Evolutionary conservation across 768 basidiomycete species (phyloP).

Genomic region (Leccinum incarnatum): DNA sequence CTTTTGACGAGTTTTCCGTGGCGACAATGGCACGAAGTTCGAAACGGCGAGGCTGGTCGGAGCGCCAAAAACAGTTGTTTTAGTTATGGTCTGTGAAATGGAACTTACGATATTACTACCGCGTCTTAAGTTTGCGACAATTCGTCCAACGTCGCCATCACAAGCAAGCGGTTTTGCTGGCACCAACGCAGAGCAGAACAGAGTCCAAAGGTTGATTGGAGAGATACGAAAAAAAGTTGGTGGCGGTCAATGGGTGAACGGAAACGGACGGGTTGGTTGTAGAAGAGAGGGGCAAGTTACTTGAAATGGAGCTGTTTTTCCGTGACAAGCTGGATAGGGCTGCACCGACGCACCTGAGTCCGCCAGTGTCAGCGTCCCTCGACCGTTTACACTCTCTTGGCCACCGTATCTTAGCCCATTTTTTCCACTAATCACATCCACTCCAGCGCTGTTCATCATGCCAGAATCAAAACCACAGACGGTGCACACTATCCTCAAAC

Average conservation of each 20-base stretch:
- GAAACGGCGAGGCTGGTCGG: not conserved
- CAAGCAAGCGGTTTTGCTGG: not conserved
- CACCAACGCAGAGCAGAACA: not conserved
- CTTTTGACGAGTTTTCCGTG: not conserved
- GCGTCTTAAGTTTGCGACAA: too few relatives aligned
- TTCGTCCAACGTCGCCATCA: not conserved
- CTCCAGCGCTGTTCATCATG: slow-evolving; percentile 10
- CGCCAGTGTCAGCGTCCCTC: not conserved
- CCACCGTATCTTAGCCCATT: slow-evolving; percentile 11
- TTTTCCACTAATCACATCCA: slow-evolving; percentile 8
- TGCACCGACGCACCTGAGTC: not conserved
- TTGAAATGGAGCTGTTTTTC: slow-evolving; percentile 3
- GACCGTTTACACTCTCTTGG: not conserved
- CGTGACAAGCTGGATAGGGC: not conserved
- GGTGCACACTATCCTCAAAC: slow-evolving; percentile 69
- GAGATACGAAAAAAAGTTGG: not conserved
- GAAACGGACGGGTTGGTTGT: not conserved
- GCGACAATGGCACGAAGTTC: not conserved
- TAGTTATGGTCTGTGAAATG: not conserved
- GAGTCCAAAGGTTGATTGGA: not conserved
- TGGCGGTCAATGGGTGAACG: not conserved
- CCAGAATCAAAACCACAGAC: slow-evolving; percentile 37
- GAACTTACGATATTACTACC: not conserved
- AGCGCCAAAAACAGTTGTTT: too few relatives aligned
- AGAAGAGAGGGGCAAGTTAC: not conserved